A percentile compares a stretch with the other conserved stretches of the same genome.
Evolutionary conservation across 1,284 basidiomycete genomes (phyloP).

Genomic region (Takashimella tepidaria): DNA sequence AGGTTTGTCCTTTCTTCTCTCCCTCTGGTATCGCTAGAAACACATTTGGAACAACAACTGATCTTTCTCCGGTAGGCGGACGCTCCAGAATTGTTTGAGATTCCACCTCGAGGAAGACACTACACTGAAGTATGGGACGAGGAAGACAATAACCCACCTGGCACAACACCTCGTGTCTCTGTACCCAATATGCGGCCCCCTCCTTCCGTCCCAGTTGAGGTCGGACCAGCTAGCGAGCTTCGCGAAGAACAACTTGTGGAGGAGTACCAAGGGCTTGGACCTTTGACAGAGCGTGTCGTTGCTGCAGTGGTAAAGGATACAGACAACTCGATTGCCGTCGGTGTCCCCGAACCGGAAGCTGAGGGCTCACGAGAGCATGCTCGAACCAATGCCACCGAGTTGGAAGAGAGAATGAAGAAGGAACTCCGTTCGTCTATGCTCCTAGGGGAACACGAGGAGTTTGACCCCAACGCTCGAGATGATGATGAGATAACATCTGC

Average conservation of each 20-base stretch:
- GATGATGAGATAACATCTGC: constrained; percentile 91
- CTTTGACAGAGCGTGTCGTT: constrained; percentile 54
- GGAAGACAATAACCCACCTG: constrained; percentile 59
- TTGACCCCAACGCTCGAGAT: constrained; percentile 68
- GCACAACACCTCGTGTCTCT: constrained; percentile 29
- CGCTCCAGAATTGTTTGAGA: constrained; percentile 75
- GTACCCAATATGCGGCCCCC: constrained; percentile 33
- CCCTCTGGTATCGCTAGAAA: too few relatives aligned
- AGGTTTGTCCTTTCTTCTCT: constrained; percentile 51
- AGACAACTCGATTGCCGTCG: neutral
- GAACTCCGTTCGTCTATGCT: constrained; percentile 54
- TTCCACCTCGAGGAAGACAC: constrained; percentile 82
- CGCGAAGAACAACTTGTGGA: constrained; percentile 40
- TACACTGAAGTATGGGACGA: constrained; percentile 90
- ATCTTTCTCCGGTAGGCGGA: constrained; percentile 56
- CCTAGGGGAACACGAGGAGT: constrained; percentile 54
- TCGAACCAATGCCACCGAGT: constrained; percentile 50
- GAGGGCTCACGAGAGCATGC: constrained; percentile 17
- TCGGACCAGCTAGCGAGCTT: constrained; percentile 27
- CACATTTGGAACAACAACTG: too few relatives aligned
- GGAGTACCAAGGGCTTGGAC: constrained; percentile 40
- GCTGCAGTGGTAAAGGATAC: constrained; percentile 62
- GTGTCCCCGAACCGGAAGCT: neutral
- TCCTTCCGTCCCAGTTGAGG: neutral
- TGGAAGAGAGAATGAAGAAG: constrained; percentile 53